Percentiles rank a stretch among this genome's conserved stretches.
Evolutionary conservation across 176 grass and related monocot genomes (phyloP).

Genomic region (Aegilops speltoides): DNA sequence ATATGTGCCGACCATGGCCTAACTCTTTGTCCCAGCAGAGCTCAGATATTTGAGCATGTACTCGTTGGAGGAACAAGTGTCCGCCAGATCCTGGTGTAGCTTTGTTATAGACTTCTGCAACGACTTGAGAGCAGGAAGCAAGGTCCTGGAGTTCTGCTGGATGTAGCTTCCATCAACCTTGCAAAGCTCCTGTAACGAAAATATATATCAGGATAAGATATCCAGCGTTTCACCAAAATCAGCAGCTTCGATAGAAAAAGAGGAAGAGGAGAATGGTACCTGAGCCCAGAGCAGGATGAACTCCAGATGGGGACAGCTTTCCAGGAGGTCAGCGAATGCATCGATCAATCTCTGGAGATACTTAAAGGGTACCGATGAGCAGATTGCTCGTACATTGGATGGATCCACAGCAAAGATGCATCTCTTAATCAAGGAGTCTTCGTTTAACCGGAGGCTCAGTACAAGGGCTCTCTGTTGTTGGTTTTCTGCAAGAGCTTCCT

Average conservation of each 20-base stretch:
- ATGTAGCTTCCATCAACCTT: constrained; percentile 88
- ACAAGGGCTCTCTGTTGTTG: constrained; percentile 82
- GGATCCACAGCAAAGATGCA: constrained; percentile 88
- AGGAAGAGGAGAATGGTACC: constrained; percentile 37
- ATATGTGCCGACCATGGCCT: neutral
- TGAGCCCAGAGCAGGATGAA: constrained; percentile 89
- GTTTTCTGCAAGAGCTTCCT: constrained; percentile 77
- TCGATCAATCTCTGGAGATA: constrained; percentile 89
- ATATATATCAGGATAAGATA: neutral
- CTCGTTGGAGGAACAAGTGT: constrained; percentile 94
- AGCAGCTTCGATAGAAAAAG: neutral
- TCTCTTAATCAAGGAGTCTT: constrained; percentile 87
- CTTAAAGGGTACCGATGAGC: constrained; percentile 64
- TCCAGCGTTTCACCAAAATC: neutral
- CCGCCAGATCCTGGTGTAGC: constrained; percentile 85
- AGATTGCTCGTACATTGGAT: constrained; percentile 53
- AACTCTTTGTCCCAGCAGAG: constrained; percentile 52
- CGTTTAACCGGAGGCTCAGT: constrained; percentile 84
- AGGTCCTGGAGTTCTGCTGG: constrained; percentile 78
- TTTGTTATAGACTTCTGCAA: constrained; percentile 89
- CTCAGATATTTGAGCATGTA: constrained; percentile 87
- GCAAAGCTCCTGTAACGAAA: constrained; percentile 65
- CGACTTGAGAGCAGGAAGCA: constrained; percentile 86
- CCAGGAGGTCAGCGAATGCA: constrained; percentile 76
- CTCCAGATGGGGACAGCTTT: constrained; percentile 91